phyloP scores from a whole-genome alignment of 371 early-diverging fungal genomes.

The Mortierella sp. region DNA sequence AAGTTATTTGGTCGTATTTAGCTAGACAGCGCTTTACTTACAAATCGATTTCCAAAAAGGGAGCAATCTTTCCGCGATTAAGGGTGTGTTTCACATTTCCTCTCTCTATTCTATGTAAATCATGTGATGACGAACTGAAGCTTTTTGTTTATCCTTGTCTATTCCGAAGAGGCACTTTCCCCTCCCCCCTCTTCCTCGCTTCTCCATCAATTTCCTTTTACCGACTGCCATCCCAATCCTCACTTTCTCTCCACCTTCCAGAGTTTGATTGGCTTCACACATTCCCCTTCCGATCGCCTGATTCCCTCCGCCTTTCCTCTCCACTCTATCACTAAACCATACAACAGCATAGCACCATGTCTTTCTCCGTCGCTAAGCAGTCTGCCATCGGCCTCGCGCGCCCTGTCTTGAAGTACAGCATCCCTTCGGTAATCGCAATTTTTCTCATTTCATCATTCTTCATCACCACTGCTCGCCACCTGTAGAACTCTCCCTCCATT shows the following conservation, averaged over 20 bases:
- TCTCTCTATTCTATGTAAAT: background rate
- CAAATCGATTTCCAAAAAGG: constrained; percentile 9
- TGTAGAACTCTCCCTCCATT: background rate
- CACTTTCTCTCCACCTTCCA: constrained; percentile 4
- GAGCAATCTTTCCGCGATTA: constrained; percentile 6
- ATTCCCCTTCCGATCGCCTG: background rate
- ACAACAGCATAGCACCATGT: constrained; percentile 22
- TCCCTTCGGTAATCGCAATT: constrained; percentile 37
- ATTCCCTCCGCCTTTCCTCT: background rate
- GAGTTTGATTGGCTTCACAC: constrained; percentile 4
- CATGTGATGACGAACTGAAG: constrained; percentile 6
- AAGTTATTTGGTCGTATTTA: constrained; percentile 32
- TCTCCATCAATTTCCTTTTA: constrained; percentile 16
- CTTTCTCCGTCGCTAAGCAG: constrained; percentile 48
- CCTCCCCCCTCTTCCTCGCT: background rate
- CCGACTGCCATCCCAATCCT: background rate
- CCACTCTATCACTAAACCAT: background rate
- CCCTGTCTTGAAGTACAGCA: constrained; percentile 45
- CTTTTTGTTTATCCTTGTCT: constrained; percentile 12
- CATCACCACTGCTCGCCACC: background rate
- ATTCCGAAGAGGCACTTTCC: background rate
- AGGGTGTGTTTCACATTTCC: constrained; percentile 1
- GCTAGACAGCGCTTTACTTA: background rate
- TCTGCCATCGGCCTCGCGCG: constrained; percentile 48
- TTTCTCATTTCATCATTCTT: background rate